Evolutionary conservation across 805 yeast genomes (phyloP).

Genomic region (Saturnispora mendoncae): DNA sequence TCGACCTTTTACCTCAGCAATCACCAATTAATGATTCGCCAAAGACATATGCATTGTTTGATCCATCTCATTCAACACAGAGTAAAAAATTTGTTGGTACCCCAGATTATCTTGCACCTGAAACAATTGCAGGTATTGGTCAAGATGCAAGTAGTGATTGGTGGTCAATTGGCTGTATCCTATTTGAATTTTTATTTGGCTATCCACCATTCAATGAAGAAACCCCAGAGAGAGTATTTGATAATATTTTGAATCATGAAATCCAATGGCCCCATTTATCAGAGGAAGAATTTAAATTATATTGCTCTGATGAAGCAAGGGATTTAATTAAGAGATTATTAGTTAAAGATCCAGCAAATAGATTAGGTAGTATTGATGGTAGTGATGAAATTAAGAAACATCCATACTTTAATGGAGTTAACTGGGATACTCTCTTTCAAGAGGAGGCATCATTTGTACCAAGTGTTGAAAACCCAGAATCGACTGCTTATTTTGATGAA

Average conservation of each 20-base stretch:
- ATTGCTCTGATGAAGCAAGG: constrained; percentile 58
- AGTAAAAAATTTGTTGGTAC: constrained; percentile 82
- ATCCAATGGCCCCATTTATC: constrained; percentile 79
- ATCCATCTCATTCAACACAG: constrained; percentile 45
- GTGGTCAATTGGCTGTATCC: constrained; percentile 98
- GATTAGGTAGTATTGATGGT: constrained; percentile 68
- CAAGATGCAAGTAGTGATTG: constrained; percentile 88
- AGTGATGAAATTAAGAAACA: constrained; percentile 72
- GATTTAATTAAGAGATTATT: constrained; percentile 63
- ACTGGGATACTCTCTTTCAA: constrained; percentile 66
- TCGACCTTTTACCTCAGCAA: constrained; percentile 1
- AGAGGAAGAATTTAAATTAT: constrained; percentile 41
- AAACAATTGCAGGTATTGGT: constrained; percentile 75
- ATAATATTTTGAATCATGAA: constrained; percentile 61
- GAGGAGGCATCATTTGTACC: constrained; percentile 84
- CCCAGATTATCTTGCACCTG: constrained; percentile 97
- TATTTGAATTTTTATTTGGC: constrained; percentile 87
- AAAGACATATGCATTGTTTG: constrained; percentile 53
- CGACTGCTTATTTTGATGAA: constrained; percentile 82
- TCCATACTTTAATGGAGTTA: constrained; percentile 60
- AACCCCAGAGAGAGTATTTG: constrained; percentile 73
- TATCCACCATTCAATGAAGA: constrained; percentile 89
- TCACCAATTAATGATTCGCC: constrained; percentile 19
- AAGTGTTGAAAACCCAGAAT: constrained; percentile 63
- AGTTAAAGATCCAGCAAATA: constrained; percentile 48